Base-by-base conservation (phyloP, 768 basidiomycete genomes). In the Lenzites betulinus region DNA sequence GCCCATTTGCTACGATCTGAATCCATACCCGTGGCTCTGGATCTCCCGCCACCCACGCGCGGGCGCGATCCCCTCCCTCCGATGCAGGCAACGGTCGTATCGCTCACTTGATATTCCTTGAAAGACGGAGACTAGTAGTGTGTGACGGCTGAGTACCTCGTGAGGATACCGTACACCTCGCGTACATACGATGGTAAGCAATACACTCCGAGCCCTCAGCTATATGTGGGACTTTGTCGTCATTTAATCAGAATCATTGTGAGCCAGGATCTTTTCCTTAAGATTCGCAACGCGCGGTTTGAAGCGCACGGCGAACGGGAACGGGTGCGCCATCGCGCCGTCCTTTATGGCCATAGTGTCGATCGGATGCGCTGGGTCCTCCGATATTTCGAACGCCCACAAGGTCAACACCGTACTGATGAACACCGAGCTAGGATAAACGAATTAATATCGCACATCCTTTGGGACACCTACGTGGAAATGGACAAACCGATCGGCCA, bases 331-430 rank as follows among this genome's bases (percentile, higher is more conserved):
- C 65, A 88, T 83, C 16, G 86, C 83, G 3, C 81, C 83, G 63
- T 88, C 83, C 6, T 83, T 83, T 66, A 90, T 88, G 1, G 79
- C 85, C 39, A 80, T 71, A 9, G 78, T 77, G 66, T 91, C 83
- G 53, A 90, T 87, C 0, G 86, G 85, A 2, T 76, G 71, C 0
- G 71, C 65, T 0, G 82, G 79, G 64, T 87, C 83, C 28, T 80
- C 67, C 3, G 74, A 75, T 23, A 91, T 75, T 1, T 71, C 77
- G 77, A 90, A 89, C 0, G 87, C 83, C 86, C 87, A 89, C 35
- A 87, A 70, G 1, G 86, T 73, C 15, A 88, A 76, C 0, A 85
- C 85, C 0, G 84, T 80, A 58, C 86, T 89, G 63, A 90, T 75
- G 65, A 86, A 87, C 2, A 90, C 71, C 7, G 88, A 89, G 5